Base-by-base conservation (phyloP, 2,329 filamentous ascomycete genomes). In the Neoarthrinium moseri region DNA sequence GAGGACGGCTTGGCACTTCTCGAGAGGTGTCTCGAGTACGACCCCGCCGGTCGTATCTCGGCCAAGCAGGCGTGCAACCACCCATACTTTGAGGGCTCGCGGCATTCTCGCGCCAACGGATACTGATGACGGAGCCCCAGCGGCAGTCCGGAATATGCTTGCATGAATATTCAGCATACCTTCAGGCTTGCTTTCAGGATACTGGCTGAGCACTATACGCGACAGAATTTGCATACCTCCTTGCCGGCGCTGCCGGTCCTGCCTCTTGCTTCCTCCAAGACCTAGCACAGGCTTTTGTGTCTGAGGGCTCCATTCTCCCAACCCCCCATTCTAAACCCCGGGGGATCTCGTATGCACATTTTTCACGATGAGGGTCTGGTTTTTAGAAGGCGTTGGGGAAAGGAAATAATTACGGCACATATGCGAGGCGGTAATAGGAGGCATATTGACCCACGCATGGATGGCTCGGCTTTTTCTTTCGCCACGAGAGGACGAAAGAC, bases 51-150 rank as follows among this genome's bases (percentile, higher is more conserved):
- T 43, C 86, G 91, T 53, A 89, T 96, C 56, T 95, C 89, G 6
- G 91, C 91, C 43, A 96, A 96, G 75, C 87, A 90, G 64, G 85
- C 90, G 11, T 89, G 87, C 63, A 77, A 83, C 56, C 91, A 96
- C 63, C 84, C 87, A 7, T 96, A 95, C 72, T 95, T 96, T 52
- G 70, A 75, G 47, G 66, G 69, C 21, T 68, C 58, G 12, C 51
- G 52, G 34, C 49, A 40, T 17, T 49, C 46, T 17, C 53, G 57
- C 39, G 51, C 49, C 29, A 53, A 56, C 33, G 53, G 51, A 46
- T 59, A 60, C 43, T 44, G 27, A 42, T 32, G 46, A 54, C 22
- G 55, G 38, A 50, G 17, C 27, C 37, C 36, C 27, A 18, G 37
- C 34, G 36, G 21, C 11, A 13, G 21, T 5, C 21, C 8, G 44